A percentile compares a stretch with the other conserved stretches of the same genome.
phyloP scores from a whole-genome alignment of 371 early-diverging fungal species.

The Mortierella sp. region DNA sequence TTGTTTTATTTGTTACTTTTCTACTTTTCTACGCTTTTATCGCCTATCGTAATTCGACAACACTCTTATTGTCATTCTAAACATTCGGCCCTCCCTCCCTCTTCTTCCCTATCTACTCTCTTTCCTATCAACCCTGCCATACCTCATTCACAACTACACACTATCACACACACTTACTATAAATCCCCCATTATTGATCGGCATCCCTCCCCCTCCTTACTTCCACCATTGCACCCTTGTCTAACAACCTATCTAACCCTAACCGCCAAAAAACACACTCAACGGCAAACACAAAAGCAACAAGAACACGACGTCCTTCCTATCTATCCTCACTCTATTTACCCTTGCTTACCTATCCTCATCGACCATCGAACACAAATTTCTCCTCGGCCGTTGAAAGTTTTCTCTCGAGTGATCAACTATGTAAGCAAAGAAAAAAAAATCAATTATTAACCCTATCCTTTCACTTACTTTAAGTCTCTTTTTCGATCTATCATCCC shows the following conservation, averaged over 20 bases:
- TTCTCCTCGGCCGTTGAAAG: background rate
- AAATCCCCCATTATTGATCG: background rate
- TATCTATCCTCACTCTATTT: background rate
- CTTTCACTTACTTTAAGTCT: background rate
- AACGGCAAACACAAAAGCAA: background rate
- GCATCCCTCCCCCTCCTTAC: background rate
- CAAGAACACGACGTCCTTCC: background rate
- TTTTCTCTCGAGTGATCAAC: background rate
- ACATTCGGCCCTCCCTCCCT: background rate
- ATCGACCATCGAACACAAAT: background rate
- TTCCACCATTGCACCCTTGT: background rate
- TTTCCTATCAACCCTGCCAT: no score
- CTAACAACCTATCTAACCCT: background rate
- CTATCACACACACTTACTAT: no score
- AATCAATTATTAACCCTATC: background rate
- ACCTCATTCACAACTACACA: no score
- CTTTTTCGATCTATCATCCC: background rate
- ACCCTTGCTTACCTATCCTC: background rate
- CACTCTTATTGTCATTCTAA: no score
- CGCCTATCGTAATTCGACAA: background rate
- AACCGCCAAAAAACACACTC: slow-evolving; percentile 2
- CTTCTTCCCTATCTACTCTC: background rate
- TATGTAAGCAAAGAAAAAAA: background rate
- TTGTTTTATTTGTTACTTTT: background rate
- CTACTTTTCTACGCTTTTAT: background rate